phyloP scores from a whole-genome alignment of 495 filamentous ascomycete species.

The Penicillium canescens region DNA sequence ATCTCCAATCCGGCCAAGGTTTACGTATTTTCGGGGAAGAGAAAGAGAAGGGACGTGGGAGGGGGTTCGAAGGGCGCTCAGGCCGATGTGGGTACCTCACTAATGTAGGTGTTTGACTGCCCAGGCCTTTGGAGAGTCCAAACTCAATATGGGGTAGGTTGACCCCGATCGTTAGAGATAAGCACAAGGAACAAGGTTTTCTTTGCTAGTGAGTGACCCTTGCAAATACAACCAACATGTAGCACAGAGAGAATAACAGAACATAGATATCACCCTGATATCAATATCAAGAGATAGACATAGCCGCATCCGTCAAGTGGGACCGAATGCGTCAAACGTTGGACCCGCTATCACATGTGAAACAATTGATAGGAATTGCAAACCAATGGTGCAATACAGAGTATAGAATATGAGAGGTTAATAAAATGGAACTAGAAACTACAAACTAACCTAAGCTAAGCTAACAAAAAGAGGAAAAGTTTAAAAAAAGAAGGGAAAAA shows the following conservation, averaged over 20 bases:
- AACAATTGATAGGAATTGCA: conserved; percentile 17
- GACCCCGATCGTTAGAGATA: neutral
- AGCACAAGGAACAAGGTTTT: conserved; percentile 5
- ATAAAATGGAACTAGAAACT: conserved; percentile 1
- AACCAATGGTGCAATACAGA: neutral
- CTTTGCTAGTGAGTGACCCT: too few relatives aligned
- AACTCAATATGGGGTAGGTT: too few relatives aligned
- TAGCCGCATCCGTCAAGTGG: neutral
- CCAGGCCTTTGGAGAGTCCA: too few relatives aligned
- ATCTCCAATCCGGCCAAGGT: conserved; percentile 15
- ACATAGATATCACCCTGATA: neutral
- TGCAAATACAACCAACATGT: too few relatives aligned
- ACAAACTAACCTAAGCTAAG: neutral
- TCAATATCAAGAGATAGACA: neutral
- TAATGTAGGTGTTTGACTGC: too few relatives aligned
- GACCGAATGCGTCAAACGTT: conserved; percentile 19
- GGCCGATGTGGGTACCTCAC: too few relatives aligned
- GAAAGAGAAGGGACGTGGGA: too few relatives aligned
- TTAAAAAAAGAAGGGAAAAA: neutral
- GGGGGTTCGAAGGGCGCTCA: too few relatives aligned
- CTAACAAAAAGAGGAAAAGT: neutral
- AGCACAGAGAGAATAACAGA: too few relatives aligned
- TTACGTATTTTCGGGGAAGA: too few relatives aligned
- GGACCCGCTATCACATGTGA: conserved; percentile 47
- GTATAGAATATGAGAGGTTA: neutral